phyloP scores from a whole-genome alignment of 768 basidiomycete genomes.

The Rhodotorula babjevae region DNA sequence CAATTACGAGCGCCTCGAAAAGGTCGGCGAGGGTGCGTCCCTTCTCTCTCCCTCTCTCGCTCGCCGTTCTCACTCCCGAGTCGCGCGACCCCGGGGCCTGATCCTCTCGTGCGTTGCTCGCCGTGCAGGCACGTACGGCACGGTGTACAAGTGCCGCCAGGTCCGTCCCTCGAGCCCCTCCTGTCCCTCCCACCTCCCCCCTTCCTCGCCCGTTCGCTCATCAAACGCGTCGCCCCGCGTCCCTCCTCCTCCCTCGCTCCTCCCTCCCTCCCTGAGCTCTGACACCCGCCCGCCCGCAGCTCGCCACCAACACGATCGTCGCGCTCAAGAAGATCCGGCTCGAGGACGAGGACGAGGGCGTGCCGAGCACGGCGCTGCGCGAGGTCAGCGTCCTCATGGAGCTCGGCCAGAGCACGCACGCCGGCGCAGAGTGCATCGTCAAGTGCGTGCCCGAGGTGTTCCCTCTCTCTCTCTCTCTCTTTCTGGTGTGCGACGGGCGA shows the following conservation, averaged over 20 bases:
- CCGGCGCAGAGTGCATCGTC: conserved; percentile 60
- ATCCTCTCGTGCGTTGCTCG: too few species aligned
- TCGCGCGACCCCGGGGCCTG: too few species aligned
- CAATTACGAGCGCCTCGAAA: conserved; percentile 33
- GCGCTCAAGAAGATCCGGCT: conserved; percentile 98
- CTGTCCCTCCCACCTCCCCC: background rate
- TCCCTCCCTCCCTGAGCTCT: background rate
- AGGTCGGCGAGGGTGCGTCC: conserved; percentile 32
- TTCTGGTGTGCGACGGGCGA: background rate
- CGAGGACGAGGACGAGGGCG: conserved; percentile 97
- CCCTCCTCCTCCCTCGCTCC: background rate
- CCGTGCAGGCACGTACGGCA: conserved; percentile 81
- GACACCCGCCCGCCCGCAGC: background rate
- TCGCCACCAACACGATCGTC: conserved; percentile 57
- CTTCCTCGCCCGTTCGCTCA: background rate
- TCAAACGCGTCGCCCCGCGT: background rate
- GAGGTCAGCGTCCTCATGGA: conserved; percentile 97
- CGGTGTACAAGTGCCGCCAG: conserved; percentile 94
- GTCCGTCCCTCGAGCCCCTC: conserved; percentile 18
- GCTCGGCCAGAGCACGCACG: conserved; percentile 67
- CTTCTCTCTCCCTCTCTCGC: background rate
- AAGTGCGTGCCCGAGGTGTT: conserved; percentile 51
- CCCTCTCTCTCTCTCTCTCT: too few species aligned
- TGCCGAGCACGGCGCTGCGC: conserved; percentile 93
- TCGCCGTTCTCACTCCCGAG: background rate